Percentiles rank a stretch among this genome's conserved stretches.
These are phyloP conservation scores for Tulasnella calospora DNA, from an alignment of 768 basidiomycete genomes.

Conservation along the genomic window DNA sequence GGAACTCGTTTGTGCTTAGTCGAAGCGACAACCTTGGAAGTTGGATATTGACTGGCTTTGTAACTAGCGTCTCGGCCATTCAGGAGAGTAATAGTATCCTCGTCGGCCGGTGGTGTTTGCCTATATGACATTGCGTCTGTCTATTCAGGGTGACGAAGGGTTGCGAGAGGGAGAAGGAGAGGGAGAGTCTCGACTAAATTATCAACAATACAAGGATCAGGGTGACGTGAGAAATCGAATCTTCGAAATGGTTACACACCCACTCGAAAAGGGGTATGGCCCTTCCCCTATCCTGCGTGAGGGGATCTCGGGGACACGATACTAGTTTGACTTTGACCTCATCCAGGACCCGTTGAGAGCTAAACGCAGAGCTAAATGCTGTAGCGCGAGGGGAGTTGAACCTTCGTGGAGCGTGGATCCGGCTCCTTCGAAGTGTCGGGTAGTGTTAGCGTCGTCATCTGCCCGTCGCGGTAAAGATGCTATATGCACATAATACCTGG, in stretches of 20 bases:
- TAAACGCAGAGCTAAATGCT: no score
- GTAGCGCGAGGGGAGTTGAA: background rate
- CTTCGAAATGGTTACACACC: background rate
- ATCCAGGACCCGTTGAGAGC: background rate
- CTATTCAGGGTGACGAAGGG: background rate
- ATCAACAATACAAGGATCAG: background rate
- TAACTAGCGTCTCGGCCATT: background rate
- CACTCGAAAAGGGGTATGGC: background rate
- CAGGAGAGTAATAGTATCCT: background rate
- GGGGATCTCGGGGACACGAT: background rate
- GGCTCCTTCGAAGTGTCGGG: background rate
- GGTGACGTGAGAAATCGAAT: background rate
- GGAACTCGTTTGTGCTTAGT: background rate
- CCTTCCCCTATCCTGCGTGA: background rate
- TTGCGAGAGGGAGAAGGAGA: background rate
- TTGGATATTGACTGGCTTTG: background rate
- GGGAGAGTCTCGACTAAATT: background rate
- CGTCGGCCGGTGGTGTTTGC: background rate
- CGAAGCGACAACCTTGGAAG: background rate
- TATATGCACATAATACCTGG: background rate
- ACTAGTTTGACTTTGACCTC: background rate
- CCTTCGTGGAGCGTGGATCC: background rate
- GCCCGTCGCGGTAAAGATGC: no score
- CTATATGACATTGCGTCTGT: background rate
- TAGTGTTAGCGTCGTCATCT: background rate